Evolutionary conservation across 2,329 filamentous ascomycete genomes (phyloP).

Genomic region (Coniochaeta sp.): DNA sequence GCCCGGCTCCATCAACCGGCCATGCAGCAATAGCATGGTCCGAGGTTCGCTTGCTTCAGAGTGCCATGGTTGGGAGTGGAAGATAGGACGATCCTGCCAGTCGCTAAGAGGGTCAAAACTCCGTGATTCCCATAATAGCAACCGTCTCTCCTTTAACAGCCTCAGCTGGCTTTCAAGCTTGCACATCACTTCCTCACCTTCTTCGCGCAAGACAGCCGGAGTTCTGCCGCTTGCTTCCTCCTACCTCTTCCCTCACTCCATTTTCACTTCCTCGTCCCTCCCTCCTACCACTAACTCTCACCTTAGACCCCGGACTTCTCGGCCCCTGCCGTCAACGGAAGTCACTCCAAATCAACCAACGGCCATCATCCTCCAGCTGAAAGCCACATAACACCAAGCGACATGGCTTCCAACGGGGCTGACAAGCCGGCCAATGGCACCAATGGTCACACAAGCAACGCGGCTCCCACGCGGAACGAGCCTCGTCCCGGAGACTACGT

Average conservation of each 20-base stretch:
- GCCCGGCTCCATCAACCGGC: background rate
- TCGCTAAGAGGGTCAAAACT: background rate
- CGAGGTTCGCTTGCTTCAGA: background rate
- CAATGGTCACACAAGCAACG: slow-evolving; percentile 4
- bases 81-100: background rate
- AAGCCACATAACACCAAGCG: background rate
- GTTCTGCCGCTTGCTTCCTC: background rate
- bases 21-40: background rate
- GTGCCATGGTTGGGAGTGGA: background rate
- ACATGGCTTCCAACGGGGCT: slow-evolving; percentile 11
- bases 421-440: slow-evolving; percentile 1
- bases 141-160: background rate
- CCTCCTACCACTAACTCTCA: background rate
- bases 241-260: background rate
- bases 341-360: background rate
- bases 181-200: background rate
- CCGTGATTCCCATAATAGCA: background rate
- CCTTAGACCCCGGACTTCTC: background rate
- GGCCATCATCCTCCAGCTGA: background rate
- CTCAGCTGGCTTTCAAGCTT: background rate
- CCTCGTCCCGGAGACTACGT: slow-evolving; percentile 47
- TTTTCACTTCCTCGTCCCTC: background rate
- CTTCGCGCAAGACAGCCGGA: background rate
- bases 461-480: slow-evolving; percentile 17
- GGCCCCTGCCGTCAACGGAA: background rate